A percentile compares a stretch with the other conserved stretches of the same genome.
phyloP scores from a whole-genome alignment of 805 yeast genomes.

The Pichia scutulata region DNA sequence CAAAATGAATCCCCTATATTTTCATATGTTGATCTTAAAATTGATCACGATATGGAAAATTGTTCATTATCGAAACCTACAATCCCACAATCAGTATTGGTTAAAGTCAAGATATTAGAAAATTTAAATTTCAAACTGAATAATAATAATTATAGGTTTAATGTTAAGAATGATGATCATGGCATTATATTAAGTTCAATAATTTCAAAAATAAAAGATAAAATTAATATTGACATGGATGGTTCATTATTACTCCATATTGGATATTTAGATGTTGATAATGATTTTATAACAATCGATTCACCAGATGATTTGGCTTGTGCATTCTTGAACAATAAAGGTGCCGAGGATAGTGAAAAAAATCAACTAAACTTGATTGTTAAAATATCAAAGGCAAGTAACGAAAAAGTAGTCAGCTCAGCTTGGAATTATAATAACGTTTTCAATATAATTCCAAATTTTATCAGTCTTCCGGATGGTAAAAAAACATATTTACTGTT shows the following conservation, averaged over 20 bases:
- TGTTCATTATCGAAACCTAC: background rate
- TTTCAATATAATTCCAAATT: background rate
- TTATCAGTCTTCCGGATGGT: background rate
- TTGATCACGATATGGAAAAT: background rate
- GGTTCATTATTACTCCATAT: slow-evolving; percentile 19
- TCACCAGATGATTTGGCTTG: slow-evolving; percentile 30
- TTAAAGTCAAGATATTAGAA: slow-evolving; percentile 15
- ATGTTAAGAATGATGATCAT: slow-evolving; percentile 6
- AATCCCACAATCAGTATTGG: background rate
- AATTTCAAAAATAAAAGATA: slow-evolving; percentile 11
- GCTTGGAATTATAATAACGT: background rate
- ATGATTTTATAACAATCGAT: slow-evolving; percentile 28
- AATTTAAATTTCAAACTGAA: slow-evolving; percentile 13
- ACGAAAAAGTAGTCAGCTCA: background rate
- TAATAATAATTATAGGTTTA: slow-evolving; percentile 21
- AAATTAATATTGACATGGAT: background rate
- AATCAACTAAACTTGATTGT: slow-evolving; percentile 5
- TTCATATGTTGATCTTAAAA: slow-evolving; percentile 2
- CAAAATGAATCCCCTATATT: slow-evolving; percentile 5
- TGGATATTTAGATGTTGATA: slow-evolving; percentile 33
- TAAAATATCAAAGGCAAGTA: background rate
- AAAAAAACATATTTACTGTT: background rate
- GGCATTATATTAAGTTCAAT: background rate
- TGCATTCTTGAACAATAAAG: slow-evolving; percentile 14
- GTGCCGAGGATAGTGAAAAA: background rate